Conservation (phyloP, 164 flowering plant species). For the Stephania yunnanensis region DNA sequence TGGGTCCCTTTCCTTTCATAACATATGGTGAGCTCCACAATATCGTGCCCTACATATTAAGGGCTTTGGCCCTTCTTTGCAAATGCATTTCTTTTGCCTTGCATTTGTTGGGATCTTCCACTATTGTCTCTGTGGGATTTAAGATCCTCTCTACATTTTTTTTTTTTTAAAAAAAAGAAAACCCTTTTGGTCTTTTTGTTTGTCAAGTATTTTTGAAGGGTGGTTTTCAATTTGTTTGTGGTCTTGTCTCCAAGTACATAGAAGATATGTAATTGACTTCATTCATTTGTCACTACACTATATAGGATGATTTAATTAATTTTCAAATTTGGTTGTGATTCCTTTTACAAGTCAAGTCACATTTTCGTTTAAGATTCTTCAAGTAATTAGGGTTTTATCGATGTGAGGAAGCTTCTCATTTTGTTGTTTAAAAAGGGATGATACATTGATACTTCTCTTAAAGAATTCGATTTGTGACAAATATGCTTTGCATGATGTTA, state of each 20-base stretch:
- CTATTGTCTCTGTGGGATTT: not conserved
- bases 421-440: not conserved
- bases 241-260: not conserved
- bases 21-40: not conserved
- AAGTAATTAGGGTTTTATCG: not conserved
- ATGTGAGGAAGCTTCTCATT: not conserved
- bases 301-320: not conserved
- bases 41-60: not conserved
- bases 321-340: not conserved
- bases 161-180: not conserved
- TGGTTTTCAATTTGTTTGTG: not conserved
- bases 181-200: not conserved
- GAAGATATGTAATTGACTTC: not conserved
- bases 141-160: not conserved
- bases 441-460: not conserved
- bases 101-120: not conserved
- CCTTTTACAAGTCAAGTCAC: not conserved
- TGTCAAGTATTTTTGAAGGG: not conserved
- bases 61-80: not conserved
- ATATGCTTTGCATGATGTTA: no score
- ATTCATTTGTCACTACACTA: not conserved
- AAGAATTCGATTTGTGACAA: no score
- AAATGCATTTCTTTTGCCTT: conserved; percentile 1
- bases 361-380: not conserved
- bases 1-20: not conserved